These are phyloP conservation scores for Coemansia asiatica DNA, from an alignment of 192 early-diverging fungal species.

Conservation along the genomic window DNA sequence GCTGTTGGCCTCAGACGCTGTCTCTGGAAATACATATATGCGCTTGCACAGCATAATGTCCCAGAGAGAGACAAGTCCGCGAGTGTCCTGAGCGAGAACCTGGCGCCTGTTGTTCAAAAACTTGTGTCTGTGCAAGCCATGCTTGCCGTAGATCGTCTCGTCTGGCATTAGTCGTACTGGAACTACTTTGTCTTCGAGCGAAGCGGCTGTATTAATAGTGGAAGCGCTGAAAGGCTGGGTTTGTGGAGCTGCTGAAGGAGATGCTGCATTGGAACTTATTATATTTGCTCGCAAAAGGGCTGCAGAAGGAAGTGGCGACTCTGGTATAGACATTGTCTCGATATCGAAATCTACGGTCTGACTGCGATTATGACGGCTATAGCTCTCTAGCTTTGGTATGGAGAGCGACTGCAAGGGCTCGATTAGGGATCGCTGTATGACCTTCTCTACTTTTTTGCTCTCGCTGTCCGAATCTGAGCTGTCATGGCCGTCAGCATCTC, in stretches of 20 bases:
- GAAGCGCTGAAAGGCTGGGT: background rate
- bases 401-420: background rate
- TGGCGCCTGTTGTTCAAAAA: constrained; percentile 84
- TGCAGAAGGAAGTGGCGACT: constrained; percentile 35
- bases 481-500: background rate
- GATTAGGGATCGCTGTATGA: background rate
- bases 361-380: background rate
- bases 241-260: background rate
- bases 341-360: constrained; percentile 1
- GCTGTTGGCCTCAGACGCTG: constrained; percentile 56
- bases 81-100: constrained; percentile 81
- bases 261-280: background rate
- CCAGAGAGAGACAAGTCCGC: constrained; percentile 82
- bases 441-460: background rate
- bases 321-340: constrained; percentile 25
- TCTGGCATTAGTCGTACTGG: constrained; percentile 43
- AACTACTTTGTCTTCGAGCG: constrained; percentile 5
- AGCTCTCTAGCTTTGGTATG: background rate
- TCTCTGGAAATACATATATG: constrained; percentile 49
- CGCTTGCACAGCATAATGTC: constrained; percentile 78
- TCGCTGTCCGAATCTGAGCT: constrained; percentile 3
- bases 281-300: constrained; percentile 25
- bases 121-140: constrained; percentile 64
- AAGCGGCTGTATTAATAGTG: background rate
- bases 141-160: constrained; percentile 56